Percentiles rank a stretch among this genome's conserved stretches.
Conservation (phyloP, 1,284 basidiomycete species). For the Phenoliferia sp. region DNA sequence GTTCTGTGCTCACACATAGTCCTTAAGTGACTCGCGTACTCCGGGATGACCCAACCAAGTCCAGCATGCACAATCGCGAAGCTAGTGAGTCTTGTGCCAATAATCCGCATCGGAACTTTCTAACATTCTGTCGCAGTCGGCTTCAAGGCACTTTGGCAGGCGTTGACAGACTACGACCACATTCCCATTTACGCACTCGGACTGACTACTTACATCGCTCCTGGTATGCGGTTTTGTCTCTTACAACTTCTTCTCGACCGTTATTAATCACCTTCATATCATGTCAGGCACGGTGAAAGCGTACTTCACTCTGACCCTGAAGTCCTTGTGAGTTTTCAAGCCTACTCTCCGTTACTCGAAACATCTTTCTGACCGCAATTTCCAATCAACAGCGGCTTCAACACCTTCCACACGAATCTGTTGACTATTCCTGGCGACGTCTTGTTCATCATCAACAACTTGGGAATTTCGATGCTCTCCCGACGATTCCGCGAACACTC, state of each 20-base stretch:
- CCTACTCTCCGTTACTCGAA: background rate
- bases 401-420: constrained; percentile 44
- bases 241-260: no score
- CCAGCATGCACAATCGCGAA: constrained; percentile 46
- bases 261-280: no score
- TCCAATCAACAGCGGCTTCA: constrained; percentile 35
- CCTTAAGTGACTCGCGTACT: constrained; percentile 47
- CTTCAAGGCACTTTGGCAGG: constrained; percentile 30
- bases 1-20: no score
- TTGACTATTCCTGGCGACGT: constrained; percentile 40
- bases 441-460: constrained; percentile 40
- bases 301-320: constrained; percentile 36
- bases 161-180: constrained; percentile 43
- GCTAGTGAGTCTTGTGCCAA: constrained; percentile 26
- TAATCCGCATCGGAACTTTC: background rate
- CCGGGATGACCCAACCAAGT: constrained; percentile 46
- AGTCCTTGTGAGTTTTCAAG: background rate
- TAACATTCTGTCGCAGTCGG: constrained; percentile 13
- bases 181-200: constrained; percentile 45
- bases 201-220: constrained; percentile 34
- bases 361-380: background rate
- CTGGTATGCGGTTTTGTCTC: no score
- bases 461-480: constrained; percentile 35
- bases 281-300: constrained; percentile 38
- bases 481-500: constrained; percentile 35